Evolutionary conservation across 179 eudicot species (phyloP).

Genomic region (Patellifolia procumbens): DNA sequence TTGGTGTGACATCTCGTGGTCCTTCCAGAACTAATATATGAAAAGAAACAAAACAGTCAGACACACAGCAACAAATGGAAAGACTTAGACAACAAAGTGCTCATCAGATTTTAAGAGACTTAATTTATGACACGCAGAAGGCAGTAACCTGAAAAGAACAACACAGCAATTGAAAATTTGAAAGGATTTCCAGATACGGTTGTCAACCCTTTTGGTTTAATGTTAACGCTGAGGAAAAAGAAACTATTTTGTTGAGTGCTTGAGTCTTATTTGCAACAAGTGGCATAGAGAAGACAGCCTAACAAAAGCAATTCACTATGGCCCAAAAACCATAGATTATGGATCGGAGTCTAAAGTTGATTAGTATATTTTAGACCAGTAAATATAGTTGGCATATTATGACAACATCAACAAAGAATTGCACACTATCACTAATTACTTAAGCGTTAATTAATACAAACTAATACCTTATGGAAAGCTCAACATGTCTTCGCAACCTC

Average conservation of each 20-base stretch:
- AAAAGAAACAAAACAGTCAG: not conserved
- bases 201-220: not conserved
- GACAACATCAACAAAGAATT: not conserved
- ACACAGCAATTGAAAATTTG: conserved; percentile 3
- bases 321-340: not conserved
- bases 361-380: not conserved
- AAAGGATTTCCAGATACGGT: not conserved
- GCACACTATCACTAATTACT: not conserved
- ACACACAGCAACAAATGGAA: conserved; percentile 5
- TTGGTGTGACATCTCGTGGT: conserved; percentile 82
- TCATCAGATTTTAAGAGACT: not conserved
- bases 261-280: not conserved
- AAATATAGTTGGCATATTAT: not conserved
- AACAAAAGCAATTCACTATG: not conserved
- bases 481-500: not conserved
- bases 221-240: not conserved
- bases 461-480: not conserved
- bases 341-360: not conserved
- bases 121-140: not conserved
- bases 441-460: not conserved
- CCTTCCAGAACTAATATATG: conserved; percentile 70
- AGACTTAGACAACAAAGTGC: not conserved
- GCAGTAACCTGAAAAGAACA: not conserved
- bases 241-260: conserved; percentile 6
- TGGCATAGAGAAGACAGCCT: no score